Evolutionary conservation across 352 stramenopile species (phyloP).

Genomic region (Pythium plurisporium): DNA sequence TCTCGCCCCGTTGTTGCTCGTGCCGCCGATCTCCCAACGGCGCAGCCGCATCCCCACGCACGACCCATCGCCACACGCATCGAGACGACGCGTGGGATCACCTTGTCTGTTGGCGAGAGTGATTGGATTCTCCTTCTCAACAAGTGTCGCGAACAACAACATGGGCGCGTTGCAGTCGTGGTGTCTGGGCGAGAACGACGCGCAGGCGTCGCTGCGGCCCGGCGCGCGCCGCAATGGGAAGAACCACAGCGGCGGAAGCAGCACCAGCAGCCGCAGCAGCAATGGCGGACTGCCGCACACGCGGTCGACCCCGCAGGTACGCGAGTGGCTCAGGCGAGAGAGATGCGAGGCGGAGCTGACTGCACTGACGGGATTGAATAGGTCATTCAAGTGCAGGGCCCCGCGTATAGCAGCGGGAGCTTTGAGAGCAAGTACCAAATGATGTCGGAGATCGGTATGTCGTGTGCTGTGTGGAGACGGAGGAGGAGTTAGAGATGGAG

Average conservation of each 20-base stretch:
- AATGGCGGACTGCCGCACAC: slow-evolving; percentile 21
- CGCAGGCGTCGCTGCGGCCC: slow-evolving; percentile 25
- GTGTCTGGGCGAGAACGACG: slow-evolving; percentile 47
- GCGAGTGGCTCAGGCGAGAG: background rate
- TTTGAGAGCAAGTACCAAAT: slow-evolving; percentile 85
- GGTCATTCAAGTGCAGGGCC: slow-evolving; percentile 68
- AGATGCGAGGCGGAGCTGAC: background rate
- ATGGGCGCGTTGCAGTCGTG: slow-evolving; percentile 32
- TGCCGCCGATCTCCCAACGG: too few relatives aligned
- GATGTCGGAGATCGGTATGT: slow-evolving; percentile 74
- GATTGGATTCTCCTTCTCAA: too few relatives aligned
- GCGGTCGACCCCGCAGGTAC: slow-evolving; percentile 28
- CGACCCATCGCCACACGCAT: too few relatives aligned
- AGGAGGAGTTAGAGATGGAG: background rate
- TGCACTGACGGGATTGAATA: slow-evolving; percentile 13
- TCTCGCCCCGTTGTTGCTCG: too few relatives aligned
- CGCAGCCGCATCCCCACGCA: too few relatives aligned
- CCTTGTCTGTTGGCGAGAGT: too few relatives aligned
- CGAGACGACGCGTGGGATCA: too few relatives aligned
- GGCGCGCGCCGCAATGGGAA: slow-evolving; percentile 37
- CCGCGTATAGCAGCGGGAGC: slow-evolving; percentile 60
- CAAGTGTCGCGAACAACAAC: background rate
- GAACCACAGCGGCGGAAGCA: slow-evolving; percentile 28
- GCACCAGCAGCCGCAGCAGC: slow-evolving; percentile 30
- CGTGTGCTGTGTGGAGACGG: background rate